Conservation (phyloP, 257 asterid genomes). For the Coffea canephora region DNA sequence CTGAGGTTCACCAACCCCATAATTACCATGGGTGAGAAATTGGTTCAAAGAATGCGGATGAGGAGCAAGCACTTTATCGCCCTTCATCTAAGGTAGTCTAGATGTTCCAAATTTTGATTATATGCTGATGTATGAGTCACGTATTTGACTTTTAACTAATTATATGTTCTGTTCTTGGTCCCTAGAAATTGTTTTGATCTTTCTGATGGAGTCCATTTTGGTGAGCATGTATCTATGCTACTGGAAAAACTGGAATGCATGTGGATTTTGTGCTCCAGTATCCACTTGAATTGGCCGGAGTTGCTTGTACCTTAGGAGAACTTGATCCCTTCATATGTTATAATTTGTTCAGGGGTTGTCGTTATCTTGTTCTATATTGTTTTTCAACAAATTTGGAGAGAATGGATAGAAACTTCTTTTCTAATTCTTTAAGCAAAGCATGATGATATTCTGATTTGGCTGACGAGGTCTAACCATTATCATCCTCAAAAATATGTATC, state of each 20-base stretch:
- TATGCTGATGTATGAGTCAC: neutral
- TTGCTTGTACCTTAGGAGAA: neutral
- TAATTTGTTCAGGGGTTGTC: neutral
- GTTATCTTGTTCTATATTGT: neutral
- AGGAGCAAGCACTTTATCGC: conserved; percentile 84
- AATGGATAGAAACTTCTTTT: conserved; percentile 1
- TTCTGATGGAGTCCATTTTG: neutral
- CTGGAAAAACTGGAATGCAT: neutral
- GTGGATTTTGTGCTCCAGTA: neutral
- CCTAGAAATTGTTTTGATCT: neutral
- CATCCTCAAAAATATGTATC: conserved; percentile 36
- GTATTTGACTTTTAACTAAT: neutral
- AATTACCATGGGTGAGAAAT: conserved; percentile 66
- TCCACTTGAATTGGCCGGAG: neutral
- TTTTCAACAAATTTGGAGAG: conserved; percentile 5
- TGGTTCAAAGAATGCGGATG: conserved; percentile 79
- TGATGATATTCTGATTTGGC: neutral
- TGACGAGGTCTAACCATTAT: conserved; percentile 54
- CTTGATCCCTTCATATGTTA: neutral
- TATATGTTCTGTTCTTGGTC: neutral
- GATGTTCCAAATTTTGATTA: conserved; percentile 12
- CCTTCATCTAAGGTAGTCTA: conserved; percentile 91
- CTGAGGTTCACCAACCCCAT: conserved; percentile 84
- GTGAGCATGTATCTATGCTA: neutral
- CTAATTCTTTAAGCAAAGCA: neutral